Evolutionary conservation across 2,329 filamentous ascomycete genomes (phyloP).

Genomic region (Teratosphaeria zuluensis): DNA sequence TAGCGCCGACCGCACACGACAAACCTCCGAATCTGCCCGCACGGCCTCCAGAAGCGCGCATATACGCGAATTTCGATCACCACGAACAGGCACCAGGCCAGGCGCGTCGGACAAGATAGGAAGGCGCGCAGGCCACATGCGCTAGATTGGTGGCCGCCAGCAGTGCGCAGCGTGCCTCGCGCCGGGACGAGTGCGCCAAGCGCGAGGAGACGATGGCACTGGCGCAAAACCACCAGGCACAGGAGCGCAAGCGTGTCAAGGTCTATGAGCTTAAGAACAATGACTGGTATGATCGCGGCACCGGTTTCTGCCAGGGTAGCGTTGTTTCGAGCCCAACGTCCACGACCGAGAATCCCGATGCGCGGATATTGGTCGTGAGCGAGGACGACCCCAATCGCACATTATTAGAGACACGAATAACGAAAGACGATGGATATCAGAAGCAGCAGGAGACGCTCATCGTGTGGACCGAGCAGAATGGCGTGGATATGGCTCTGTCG

Average conservation of each 20-base stretch:
- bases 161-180: conserved; percentile 2
- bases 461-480: conserved; percentile 90
- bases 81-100: background rate
- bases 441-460: conserved; percentile 99
- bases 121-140: background rate
- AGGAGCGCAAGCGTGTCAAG: conserved; percentile 66
- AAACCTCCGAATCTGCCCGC: background rate
- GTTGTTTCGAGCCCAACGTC: conserved; percentile 42
- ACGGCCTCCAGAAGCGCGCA: background rate
- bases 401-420: conserved; percentile 79
- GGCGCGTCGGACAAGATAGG: background rate
- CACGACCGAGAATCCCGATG: conserved; percentile 55
- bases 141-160: background rate
- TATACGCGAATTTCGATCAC: background rate
- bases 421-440: conserved; percentile 91
- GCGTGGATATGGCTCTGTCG: conserved; percentile 92
- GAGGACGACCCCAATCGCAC: conserved; percentile 81
- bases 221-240: conserved; percentile 26
- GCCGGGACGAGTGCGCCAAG: background rate
- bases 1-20: background rate
- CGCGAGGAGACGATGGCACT: conserved; percentile 1
- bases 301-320: conserved; percentile 82
- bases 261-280: conserved; percentile 97
- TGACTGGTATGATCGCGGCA: conserved; percentile 98
- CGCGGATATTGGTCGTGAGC: conserved; percentile 81